Evolutionary conservation across 2,329 filamentous ascomycete genomes (phyloP), one percentile per base, ranked within the genome.

Genomic region (Apiospora koreana): DNA sequence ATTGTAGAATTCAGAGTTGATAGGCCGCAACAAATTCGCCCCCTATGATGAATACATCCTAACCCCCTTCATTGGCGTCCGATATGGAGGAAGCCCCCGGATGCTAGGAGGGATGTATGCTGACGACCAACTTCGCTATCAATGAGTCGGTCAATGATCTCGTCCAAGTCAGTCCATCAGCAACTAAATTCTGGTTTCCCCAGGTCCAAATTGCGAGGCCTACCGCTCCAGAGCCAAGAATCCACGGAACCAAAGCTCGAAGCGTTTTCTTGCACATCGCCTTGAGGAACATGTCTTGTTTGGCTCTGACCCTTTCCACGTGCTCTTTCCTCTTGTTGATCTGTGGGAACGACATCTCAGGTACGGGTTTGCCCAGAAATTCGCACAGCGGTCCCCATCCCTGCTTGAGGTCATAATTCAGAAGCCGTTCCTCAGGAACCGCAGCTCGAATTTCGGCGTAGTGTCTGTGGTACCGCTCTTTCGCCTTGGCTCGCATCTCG

Each of bases 271-370:
- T 62, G 3, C 54, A 62, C 54, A 62, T 62, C 18, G 54, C 54
- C 31, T 38, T 62, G 54, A 62, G 54, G 31, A 62, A 62, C 54
- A 62, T 38, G 31, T 62, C 31, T 12, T 62, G 54, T 21, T 62
- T 62, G 54, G 54, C 31, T 62, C 54, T 62, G 31, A 62, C 54
- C 23, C 54, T 62, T 38, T 31, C 54, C 31, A 62, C 54, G 38
- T 62, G 54, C 31, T 62, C 54, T 14, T 62, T 38, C 31, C 54
- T 62, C 3, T 85, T 83, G 76, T 86, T 86, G 69, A 83, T 83
- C 72, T 83, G 81, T 9, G 84, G 84, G 75, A 85, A 86, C 69
- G 67, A 48, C 45, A 71, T 77, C 3, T 62, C 31, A 10, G 80
- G 81, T 0, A 81, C 74, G 0, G 76, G 71, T 54, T 80, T 79